A percentile compares a stretch with the other conserved stretches of the same genome.
Conservation (phyloP, 371 early-diverging fungal species). For the Mortierella sp. region DNA sequence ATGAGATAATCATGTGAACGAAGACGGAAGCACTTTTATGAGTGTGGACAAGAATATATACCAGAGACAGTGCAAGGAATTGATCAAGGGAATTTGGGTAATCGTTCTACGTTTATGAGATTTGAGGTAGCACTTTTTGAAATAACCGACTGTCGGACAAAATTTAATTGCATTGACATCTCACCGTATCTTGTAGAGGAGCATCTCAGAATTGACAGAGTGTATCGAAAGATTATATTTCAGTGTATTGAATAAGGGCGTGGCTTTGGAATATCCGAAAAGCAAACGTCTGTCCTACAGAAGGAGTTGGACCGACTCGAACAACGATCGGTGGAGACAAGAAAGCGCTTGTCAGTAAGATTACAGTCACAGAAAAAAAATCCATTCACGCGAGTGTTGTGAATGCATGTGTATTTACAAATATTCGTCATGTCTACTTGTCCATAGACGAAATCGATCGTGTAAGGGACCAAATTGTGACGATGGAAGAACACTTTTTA, state of each 20-base stretch:
- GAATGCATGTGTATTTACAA: background rate
- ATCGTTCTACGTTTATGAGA: constrained; percentile 22
- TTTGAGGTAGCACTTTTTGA: constrained; percentile 13
- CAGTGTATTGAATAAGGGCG: constrained; percentile 26
- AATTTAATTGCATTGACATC: too few species aligned
- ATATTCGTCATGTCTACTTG: background rate
- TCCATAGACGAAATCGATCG: constrained; percentile 24
- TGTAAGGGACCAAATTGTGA: constrained; percentile 25
- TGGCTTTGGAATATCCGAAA: constrained; percentile 22
- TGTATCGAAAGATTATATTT: constrained; percentile 30
- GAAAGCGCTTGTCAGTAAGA: constrained; percentile 26
- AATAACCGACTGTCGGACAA: background rate
- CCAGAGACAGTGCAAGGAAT: background rate
- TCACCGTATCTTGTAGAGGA: constrained; percentile 8
- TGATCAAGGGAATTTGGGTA: constrained; percentile 18
- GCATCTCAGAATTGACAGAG: constrained; percentile 14
- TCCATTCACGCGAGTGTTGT: too few species aligned
- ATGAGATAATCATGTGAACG: background rate
- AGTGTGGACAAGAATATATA: background rate
- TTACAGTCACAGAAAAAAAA: background rate
- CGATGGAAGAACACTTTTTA: constrained; percentile 51
- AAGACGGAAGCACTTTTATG: background rate
- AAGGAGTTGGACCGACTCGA: constrained; percentile 29
- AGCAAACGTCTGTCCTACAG: constrained; percentile 15
- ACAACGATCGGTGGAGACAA: constrained; percentile 9